A percentile compares a stretch with the other conserved stretches of the same genome.
phyloP scores from a whole-genome alignment of 768 basidiomycete species.

The Kwoniella pini region DNA sequence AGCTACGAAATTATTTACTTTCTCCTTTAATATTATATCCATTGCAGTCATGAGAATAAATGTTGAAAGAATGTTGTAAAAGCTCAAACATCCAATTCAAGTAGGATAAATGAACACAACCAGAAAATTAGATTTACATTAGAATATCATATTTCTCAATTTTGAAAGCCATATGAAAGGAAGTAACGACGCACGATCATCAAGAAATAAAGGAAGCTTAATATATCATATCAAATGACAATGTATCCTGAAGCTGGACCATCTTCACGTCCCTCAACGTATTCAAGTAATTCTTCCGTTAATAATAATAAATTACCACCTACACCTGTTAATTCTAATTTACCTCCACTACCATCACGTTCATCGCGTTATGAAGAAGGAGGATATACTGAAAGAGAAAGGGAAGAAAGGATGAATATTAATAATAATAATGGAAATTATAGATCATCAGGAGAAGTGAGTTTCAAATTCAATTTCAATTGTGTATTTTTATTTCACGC shows the following conservation, averaged over 20 bases:
- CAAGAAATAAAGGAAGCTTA: no score
- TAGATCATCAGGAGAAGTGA: conserved; percentile 6
- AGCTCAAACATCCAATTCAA: no score
- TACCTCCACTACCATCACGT: neutral
- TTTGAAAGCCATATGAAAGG: no score
- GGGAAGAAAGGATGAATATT: conserved; percentile 11
- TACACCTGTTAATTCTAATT: neutral
- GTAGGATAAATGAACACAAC: no score
- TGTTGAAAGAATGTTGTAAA: no score
- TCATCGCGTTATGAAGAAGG: no score
- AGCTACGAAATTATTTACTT: no score
- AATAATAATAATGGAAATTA: neutral
- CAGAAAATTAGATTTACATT: no score
- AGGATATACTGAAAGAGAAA: conserved; percentile 1
- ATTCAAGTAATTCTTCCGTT: neutral
- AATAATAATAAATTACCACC: neutral
- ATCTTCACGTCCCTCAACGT: conserved; percentile 4
- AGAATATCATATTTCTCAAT: no score
- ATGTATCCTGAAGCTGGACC: conserved; percentile 16
- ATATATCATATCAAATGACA: conserved; percentile 1
- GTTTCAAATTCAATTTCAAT: neutral
- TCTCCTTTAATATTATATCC: no score
- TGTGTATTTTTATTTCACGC: neutral
- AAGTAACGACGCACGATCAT: no score
- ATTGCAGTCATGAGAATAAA: no score